Conservation (phyloP, 495 filamentous ascomycete species). For the Lepidopterella palustris region DNA sequence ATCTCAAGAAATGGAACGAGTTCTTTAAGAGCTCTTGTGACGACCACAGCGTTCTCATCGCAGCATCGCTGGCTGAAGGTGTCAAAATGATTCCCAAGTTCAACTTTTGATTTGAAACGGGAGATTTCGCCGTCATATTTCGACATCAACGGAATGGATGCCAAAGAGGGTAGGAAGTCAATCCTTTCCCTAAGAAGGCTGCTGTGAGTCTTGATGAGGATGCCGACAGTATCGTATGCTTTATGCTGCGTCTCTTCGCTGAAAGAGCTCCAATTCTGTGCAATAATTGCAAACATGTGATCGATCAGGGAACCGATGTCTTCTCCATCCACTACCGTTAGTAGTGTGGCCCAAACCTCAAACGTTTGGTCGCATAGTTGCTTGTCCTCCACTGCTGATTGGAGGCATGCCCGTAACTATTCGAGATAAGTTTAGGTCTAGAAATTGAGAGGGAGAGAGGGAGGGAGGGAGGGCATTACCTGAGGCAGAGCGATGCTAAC, state of each 20-base stretch:
- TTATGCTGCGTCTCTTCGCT: conserved; percentile 50
- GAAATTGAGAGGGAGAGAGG: conserved; percentile 16
- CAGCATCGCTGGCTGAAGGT: conserved; percentile 65
- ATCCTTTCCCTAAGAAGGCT: conserved; percentile 56
- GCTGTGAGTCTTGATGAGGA: conserved; percentile 57
- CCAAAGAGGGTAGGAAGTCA: conserved; percentile 69
- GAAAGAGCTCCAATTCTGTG: conserved; percentile 69
- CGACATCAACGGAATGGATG: conserved; percentile 60
- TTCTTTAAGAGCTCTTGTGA: conserved; percentile 70
- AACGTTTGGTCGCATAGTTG: conserved; percentile 72
- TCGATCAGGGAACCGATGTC: conserved; percentile 75
- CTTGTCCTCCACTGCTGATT: conserved; percentile 68
- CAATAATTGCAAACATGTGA: conserved; percentile 79
- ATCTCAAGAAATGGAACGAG: conserved; percentile 62
- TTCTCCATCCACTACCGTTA: conserved; percentile 63
- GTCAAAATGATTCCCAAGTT: conserved; percentile 56
- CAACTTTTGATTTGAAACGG: conserved; percentile 53
- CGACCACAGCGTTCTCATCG: conserved; percentile 79
- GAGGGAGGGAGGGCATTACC: conserved; percentile 44
- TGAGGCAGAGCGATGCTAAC: conserved; percentile 78
- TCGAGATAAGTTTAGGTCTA: background rate
- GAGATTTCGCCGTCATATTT: conserved; percentile 58
- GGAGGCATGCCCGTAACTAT: conserved; percentile 79
- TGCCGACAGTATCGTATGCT: conserved; percentile 54
- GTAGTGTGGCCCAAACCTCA: conserved; percentile 73